Percentiles rank a stretch among this genome's conserved stretches.
These are phyloP conservation scores for Russula sp. DNA, from an alignment of 768 basidiomycete genomes.

Conservation along the genomic window DNA sequence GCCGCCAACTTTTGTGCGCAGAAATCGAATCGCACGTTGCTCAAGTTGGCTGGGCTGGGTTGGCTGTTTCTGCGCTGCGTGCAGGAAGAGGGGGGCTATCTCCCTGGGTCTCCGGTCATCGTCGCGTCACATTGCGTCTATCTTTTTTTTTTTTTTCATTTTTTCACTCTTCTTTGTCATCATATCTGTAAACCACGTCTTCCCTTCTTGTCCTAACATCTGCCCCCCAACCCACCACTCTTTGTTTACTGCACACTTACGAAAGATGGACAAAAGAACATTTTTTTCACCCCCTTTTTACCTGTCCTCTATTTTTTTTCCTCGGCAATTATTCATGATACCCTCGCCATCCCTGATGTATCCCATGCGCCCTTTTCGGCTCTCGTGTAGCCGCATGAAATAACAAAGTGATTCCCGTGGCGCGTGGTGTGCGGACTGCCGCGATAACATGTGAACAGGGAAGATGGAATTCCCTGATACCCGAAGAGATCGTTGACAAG, in stretches of 20 bases:
- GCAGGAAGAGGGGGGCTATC: background rate
- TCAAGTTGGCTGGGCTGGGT: background rate
- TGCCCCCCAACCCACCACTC: constrained; percentile 17
- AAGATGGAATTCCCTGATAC: background rate
- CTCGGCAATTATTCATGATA: constrained; percentile 31
- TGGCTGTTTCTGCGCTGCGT: background rate
- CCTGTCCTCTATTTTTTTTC: background rate
- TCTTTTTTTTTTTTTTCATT: constrained; percentile 14
- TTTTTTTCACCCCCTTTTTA: background rate
- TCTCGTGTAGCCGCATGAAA: constrained; percentile 29
- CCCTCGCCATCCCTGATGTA: constrained; percentile 30
- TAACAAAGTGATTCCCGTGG: constrained; percentile 29
- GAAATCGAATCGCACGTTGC: background rate
- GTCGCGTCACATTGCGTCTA: constrained; percentile 14
- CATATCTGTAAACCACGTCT: constrained; percentile 23
- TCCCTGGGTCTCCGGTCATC: background rate
- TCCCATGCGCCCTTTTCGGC: constrained; percentile 22
- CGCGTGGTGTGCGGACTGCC: constrained; percentile 10
- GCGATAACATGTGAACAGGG: background rate
- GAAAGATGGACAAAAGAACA: constrained; percentile 22
- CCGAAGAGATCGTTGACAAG: background rate
- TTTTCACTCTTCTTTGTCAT: constrained; percentile 18
- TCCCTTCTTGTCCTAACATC: constrained; percentile 23
- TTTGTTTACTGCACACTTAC: constrained; percentile 19
- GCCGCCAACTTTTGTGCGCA: too few relatives aligned